phyloP scores from a whole-genome alignment of 495 filamentous ascomycete species.

The Penicillium dipodomyicola region DNA sequence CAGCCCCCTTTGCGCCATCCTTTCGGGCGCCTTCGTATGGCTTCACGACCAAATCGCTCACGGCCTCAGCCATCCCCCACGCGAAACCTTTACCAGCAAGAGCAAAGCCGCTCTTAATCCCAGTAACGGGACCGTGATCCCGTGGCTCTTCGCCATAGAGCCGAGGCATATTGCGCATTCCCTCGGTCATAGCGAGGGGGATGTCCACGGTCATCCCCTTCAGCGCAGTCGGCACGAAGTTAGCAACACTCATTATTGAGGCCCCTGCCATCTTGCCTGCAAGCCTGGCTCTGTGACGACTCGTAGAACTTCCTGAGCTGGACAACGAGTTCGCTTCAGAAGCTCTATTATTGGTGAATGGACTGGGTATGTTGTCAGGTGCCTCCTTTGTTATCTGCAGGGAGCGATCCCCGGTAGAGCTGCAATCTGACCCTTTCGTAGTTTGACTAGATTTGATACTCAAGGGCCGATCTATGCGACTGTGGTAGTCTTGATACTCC shows the following conservation, averaged over 20 bases:
- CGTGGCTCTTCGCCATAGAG: not conserved
- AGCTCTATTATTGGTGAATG: not conserved
- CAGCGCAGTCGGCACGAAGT: not conserved
- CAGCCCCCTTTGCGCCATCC: no score
- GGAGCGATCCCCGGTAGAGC: not conserved
- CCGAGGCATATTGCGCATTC: conserved; percentile 2
- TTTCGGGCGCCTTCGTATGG: no score
- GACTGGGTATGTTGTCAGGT: not conserved
- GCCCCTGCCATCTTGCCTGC: not conserved
- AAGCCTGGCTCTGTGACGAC: not conserved
- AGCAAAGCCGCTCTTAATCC: no score
- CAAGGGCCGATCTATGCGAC: not conserved
- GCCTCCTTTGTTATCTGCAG: not conserved
- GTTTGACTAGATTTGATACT: not conserved
- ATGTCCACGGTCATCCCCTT: conserved; percentile 3
- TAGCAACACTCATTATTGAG: not conserved
- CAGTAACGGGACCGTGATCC: no score
- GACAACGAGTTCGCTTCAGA: no score
- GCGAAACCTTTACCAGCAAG: no score
- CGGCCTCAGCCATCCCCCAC: no score
- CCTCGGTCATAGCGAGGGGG: conserved; percentile 1
- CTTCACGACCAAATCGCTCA: no score
- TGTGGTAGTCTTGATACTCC: conserved; percentile 3
- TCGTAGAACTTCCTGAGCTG: not conserved
- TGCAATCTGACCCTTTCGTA: not conserved